Evolutionary conservation across 345 rosid species (phyloP).

Genomic region (Conringia planisiliqua): DNA sequence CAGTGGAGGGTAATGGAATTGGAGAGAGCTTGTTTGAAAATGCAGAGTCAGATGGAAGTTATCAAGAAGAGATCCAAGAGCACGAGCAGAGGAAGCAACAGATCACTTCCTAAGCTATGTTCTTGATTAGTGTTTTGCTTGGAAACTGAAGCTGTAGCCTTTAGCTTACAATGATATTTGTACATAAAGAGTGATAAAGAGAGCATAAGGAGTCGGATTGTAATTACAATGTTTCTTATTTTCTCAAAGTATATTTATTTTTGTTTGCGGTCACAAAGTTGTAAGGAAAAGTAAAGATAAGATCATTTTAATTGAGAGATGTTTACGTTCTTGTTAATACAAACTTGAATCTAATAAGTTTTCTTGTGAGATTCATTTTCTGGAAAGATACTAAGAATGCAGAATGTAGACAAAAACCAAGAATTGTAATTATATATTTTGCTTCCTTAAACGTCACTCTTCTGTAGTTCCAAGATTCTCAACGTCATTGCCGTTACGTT

Average conservation of each 20-base stretch:
- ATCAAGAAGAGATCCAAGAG: slow-evolving; percentile 53
- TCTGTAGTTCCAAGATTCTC: slow-evolving; percentile 20
- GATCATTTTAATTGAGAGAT: not conserved
- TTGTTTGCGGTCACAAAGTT: not conserved
- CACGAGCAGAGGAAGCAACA: slow-evolving; percentile 40
- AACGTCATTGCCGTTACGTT: slow-evolving; percentile 1
- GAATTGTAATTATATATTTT: not conserved
- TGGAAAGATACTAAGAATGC: not conserved
- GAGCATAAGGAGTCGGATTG: slow-evolving; percentile 17
- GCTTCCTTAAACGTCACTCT: slow-evolving; percentile 26
- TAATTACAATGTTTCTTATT: not conserved
- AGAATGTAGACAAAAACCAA: not conserved
- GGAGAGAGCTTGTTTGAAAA: slow-evolving; percentile 75
- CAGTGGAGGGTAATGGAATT: slow-evolving; percentile 80
- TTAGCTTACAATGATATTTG: slow-evolving; percentile 15
- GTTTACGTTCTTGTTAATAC: not conserved
- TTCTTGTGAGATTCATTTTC: not conserved
- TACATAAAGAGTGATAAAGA: slow-evolving; percentile 26
- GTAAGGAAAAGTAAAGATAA: not conserved
- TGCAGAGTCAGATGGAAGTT: slow-evolving; percentile 79
- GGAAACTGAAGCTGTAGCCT: not conserved
- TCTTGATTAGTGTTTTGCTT: slow-evolving; percentile 42
- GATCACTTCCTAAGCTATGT: slow-evolving; percentile 82
- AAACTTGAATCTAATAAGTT: not conserved
- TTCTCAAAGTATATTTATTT: not conserved